Evolutionary conservation across 2,329 filamentous ascomycete species (phyloP), one percentile per base, ranked within the genome.

Genomic region (Xylariaceae sp.): DNA sequence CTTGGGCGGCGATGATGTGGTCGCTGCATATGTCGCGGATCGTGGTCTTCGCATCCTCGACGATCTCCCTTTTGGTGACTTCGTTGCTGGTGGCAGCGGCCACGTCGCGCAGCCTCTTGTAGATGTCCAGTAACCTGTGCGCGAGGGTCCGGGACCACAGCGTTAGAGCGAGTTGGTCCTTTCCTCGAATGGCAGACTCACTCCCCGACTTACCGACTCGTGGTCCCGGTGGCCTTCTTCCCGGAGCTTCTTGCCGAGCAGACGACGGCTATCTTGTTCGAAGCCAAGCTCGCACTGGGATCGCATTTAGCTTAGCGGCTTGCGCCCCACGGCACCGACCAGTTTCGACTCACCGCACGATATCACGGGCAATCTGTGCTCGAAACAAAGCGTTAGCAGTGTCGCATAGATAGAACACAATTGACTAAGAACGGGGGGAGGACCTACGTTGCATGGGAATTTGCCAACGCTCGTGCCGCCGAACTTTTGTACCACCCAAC

Each of bases 381-480:
- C 43, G 46, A 43, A 43, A 42, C 45, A 42, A 31, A 27, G 26
- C 26, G 31, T 47, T 21, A 47, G 45, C 34, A 9, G 19, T n/a
- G 13, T 19, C 11, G 13, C 27, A 15, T 17, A 9, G 31, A 33
- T 37, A 26, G 16, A 36, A 24, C 21, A 24, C 21, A 24, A 11
- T 24, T 24, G 13, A 14, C 18, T 31, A 31, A 17, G 19, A 26
- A 5, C 32, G 41, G 48, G 60, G 47, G 61, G 68, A 60, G 9
- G 24, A 63, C 66, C 42, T 57, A 75, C 71, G 65, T 83, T 83
- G 52, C 78, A 74, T 36, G 89, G 83, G 56, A 94, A 95, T 67
- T 97, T 97, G 54, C 90, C 92, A 36, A 97, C 85, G 59, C 87
- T 94, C 36, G 90, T 98, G 36, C 90, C 90, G 47, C 89, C 89